These are phyloP conservation scores for Trametes sp. DNA, from an alignment of 1,284 basidiomycete species.

Conservation along the genomic window DNA sequence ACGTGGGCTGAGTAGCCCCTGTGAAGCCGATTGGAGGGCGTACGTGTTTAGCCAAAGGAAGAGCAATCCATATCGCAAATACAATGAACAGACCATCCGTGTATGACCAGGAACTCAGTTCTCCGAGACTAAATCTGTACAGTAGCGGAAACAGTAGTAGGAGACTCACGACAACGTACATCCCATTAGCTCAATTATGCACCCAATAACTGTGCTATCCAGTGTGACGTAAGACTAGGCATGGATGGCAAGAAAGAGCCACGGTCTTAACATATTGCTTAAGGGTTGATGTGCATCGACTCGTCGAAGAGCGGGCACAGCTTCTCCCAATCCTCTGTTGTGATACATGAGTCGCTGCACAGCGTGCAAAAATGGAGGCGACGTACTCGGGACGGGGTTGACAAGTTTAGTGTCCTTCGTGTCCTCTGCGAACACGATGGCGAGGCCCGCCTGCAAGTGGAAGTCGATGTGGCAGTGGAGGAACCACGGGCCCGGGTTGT, in stretches of 20 bases:
- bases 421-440: conserved; percentile 44
- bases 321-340: conserved; percentile 25
- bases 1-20: too few species aligned
- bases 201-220: not conserved
- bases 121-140: too few species aligned
- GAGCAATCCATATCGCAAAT: too few species aligned
- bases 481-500: conserved; percentile 45
- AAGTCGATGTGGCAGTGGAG: conserved; percentile 45
- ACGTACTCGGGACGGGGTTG: conserved; percentile 9
- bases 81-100: too few species aligned
- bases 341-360: not conserved
- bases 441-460: conserved; percentile 41
- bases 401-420: conserved; percentile 2
- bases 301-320: conserved; percentile 32
- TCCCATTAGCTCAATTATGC: not conserved
- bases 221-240: not conserved
- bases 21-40: too few species aligned
- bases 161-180: not conserved
- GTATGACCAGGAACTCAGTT: too few species aligned
- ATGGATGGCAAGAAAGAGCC: not conserved
- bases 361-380: not conserved
- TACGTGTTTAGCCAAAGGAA: too few species aligned
- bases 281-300: not conserved
- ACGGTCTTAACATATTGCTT: not conserved
- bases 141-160: not conserved